Evolutionary conservation across 176 grass and related monocot species (phyloP), one percentile per base, ranked within the genome.

Genomic region (Bolboschoenus planiculmis): DNA sequence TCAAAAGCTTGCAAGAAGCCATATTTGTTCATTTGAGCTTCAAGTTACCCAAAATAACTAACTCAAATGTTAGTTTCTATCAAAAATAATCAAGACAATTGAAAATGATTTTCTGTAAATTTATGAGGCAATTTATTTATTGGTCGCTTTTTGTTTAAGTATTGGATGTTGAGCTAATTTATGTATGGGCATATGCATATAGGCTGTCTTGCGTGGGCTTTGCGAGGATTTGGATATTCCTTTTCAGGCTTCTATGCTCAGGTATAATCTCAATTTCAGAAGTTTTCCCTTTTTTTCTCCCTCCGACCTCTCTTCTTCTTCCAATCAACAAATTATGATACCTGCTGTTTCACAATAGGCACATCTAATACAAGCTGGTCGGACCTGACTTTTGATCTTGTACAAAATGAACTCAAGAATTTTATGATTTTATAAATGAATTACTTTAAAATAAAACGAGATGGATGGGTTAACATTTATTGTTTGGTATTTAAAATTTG

Each of bases 171-270:
- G 14, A 31, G 53, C 64, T 81, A 30, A 81, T 34, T 78, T 56
- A 60, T 79, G 60, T 73, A 58, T 81, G 84, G 81, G 35, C 42
- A 36, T 29, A 9, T 36, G 59, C 14, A 58, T 91, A 81, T 86
- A 98, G 95, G 86, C 75, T 78, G 85, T 95, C 74, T 78, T 98
- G 79, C 62, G 80, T 60, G 92, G 95, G 78, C 92, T 98, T 71
- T 98, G 92, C 71, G 83, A 91, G 74, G 92, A 95, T 84, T 79
- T 98, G 76, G 78, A 85, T 60, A 98, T 98, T 90, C 86, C 90
- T 80, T 98, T 95, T 84, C 90, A 93, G 82, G 50, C 90, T 79
- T 91, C 88, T 73, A 98, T 98, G 95, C 87, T 95, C 79, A 90
- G 87, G 95, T 98, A 88, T 73, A 89, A 40, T 75, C 31, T 67